Evolutionary conservation across 2,329 filamentous ascomycete species (phyloP).

Genomic region (Emergomyces pasteurianus): DNA sequence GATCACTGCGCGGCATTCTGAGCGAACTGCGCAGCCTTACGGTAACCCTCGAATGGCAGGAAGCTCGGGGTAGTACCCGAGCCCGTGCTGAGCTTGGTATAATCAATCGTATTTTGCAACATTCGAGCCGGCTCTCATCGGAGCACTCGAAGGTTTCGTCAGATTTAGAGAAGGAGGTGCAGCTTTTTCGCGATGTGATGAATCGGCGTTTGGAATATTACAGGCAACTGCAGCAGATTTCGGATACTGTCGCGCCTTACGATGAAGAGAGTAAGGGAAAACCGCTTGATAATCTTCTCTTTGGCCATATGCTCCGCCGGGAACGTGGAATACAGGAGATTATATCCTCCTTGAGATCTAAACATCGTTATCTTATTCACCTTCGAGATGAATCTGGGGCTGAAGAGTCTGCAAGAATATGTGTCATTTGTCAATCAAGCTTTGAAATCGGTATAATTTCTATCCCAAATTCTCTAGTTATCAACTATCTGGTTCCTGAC

Average conservation of each 20-base stretch:
- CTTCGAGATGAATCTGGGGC: constrained; percentile 50
- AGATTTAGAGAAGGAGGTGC: constrained; percentile 52
- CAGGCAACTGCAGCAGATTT: constrained; percentile 78
- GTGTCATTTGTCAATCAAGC: constrained; percentile 69
- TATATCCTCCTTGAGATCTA: constrained; percentile 54
- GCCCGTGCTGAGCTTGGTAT: constrained; percentile 53
- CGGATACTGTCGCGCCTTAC: constrained; percentile 69
- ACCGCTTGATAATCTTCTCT: constrained; percentile 41
- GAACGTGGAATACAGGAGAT: constrained; percentile 46
- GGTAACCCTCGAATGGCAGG: constrained; percentile 48
- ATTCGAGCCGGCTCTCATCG: constrained; percentile 42
- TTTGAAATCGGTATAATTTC: constrained; percentile 73
- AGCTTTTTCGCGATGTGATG: constrained; percentile 65
- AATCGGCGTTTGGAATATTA: constrained; percentile 85
- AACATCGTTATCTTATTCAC: constrained; percentile 61
- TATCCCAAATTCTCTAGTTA: not conserved
- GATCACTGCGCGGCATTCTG: constrained; percentile 59
- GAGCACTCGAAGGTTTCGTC: constrained; percentile 41
- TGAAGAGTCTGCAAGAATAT: constrained; percentile 52
- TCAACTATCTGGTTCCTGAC: constrained; percentile 2
- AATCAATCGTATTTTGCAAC: constrained; percentile 49
- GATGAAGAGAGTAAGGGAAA: constrained; percentile 49
- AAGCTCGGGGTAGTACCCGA: constrained; percentile 41
- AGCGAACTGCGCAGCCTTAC: constrained; percentile 55
- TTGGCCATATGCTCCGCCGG: constrained; percentile 28